Evolutionary conservation across 2,329 filamentous ascomycete genomes (phyloP).

Genomic region (Talaromyces islandicus): DNA sequence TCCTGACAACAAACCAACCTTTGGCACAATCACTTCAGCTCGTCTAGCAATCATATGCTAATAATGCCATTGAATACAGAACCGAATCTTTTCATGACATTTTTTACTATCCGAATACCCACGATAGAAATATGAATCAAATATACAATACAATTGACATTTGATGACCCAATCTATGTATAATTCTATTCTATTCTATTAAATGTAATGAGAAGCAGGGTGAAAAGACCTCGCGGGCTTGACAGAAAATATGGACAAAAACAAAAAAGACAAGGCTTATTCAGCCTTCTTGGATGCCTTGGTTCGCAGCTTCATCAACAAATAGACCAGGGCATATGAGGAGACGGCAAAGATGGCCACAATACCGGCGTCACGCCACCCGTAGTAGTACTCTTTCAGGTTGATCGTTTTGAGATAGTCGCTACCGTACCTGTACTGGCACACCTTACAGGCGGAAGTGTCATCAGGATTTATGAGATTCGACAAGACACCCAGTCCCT

Average conservation of each 20-base stretch:
- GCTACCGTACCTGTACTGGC: constrained; percentile 51
- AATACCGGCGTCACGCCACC: constrained; percentile 61
- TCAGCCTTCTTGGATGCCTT: constrained; percentile 33
- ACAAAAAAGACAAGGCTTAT: background rate
- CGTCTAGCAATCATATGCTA: background rate
- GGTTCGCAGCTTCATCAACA: constrained; percentile 33
- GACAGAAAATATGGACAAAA: background rate
- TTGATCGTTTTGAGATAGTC: constrained; percentile 59
- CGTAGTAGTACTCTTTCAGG: constrained; percentile 55
- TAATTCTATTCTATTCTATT: background rate
- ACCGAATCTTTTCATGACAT: background rate
- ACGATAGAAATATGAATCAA: background rate
- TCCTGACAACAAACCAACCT: background rate
- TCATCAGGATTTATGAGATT: constrained; percentile 58
- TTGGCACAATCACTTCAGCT: background rate
- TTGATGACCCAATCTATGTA: background rate
- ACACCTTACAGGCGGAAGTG: constrained; percentile 53
- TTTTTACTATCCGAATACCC: background rate
- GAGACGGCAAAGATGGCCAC: constrained; percentile 51
- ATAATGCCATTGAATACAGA: background rate
- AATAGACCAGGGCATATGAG: constrained; percentile 47
- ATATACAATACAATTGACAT: background rate
- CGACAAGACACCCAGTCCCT: constrained; percentile 37
- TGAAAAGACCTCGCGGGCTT: background rate
- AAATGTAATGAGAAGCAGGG: background rate